Base-by-base conservation (phyloP, 352 stramenopile species). In the Aphanomyces euteiches region DNA sequence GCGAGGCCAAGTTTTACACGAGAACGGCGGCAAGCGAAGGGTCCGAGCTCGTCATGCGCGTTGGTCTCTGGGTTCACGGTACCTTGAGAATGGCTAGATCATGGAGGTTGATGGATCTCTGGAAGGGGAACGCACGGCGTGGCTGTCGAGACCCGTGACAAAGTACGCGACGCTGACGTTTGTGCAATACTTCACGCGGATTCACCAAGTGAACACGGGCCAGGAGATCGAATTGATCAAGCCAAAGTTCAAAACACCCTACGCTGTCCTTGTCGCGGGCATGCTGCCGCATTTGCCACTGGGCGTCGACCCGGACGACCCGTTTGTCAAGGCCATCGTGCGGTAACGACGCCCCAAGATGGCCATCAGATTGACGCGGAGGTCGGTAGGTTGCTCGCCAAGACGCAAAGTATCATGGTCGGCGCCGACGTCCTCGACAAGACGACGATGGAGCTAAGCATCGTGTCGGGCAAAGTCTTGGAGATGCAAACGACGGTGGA, bases 191-290 rank as follows among this genome's bases (percentile, higher is more conserved):
- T 93, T 93, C 67, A 78, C 75, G 1, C 69, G 77, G 1, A 69
- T 77, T 7, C 67, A 75, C 13, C 83, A 77, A 39, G 68, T 80
- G n/a, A 72, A 69, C 3, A 81, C 83, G 2, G 84, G 89, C 57
- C 28, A 87, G 2, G 84, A 92, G 50, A 83, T 93, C 53, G 76
- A 90, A 34, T 69, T 93, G 19, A 34, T 90, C n/a, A 73, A 80
- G 6, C 64, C 72, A 19, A 85, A 87, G 73, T 93, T 92, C 74
- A 80, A 78, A 17, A 84, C 83, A 0, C 86, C 86, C 47, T 93
- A 91, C 67, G 86, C 86, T 7, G 83, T 93, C 37, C 90, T 93
- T 83, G 82, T 92, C 36, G 86, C 86, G 3, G 71, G 84, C 2
- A 81, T 90, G 75, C 74, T 93, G 71, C 86, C 86, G 3, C 80